Evolutionary conservation across 306 rosid genomes (phyloP).

Genomic region (Canavalia ensiformis): DNA sequence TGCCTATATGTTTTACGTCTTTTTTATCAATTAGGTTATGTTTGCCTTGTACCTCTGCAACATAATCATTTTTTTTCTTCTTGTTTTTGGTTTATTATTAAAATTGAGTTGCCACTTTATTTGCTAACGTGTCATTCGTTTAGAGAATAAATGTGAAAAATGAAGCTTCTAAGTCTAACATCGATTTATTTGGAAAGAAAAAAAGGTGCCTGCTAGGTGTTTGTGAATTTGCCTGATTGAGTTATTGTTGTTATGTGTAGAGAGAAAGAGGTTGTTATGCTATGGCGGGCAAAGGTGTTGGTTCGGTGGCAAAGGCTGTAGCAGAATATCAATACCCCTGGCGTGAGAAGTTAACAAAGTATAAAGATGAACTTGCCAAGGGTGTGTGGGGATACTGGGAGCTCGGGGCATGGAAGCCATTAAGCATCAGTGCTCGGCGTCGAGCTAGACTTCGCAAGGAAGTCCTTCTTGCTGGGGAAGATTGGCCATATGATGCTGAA

Average conservation of each 20-base stretch:
- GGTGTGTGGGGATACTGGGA: conserved; percentile 95
- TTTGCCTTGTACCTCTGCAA: neutral
- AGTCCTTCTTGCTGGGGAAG: conserved; percentile 80
- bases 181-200: neutral
- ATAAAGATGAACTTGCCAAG: conserved; percentile 75
- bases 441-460: conserved; percentile 82
- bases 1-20: too few relatives aligned
- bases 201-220: neutral
- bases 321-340: conserved; percentile 80
- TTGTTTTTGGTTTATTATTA: neutral
- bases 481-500: conserved; percentile 82
- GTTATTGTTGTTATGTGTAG: neutral
- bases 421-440: conserved; percentile 74
- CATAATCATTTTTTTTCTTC: neutral
- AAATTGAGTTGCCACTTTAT: neutral
- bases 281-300: conserved; percentile 79
- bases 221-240: conserved; percentile 38
- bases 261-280: conserved; percentile 38
- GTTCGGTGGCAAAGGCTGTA: conserved; percentile 62
- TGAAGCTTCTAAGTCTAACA: neutral
- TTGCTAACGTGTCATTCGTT: neutral
- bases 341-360: conserved; percentile 74
- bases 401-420: conserved; percentile 92
- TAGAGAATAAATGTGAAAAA: neutral
- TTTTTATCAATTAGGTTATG: neutral